A percentile compares a stretch with the other conserved stretches of the same genome.
Evolutionary conservation across 192 early-diverging fungal genomes (phyloP).

Genomic region (Fimicolochytrium jonesii): DNA sequence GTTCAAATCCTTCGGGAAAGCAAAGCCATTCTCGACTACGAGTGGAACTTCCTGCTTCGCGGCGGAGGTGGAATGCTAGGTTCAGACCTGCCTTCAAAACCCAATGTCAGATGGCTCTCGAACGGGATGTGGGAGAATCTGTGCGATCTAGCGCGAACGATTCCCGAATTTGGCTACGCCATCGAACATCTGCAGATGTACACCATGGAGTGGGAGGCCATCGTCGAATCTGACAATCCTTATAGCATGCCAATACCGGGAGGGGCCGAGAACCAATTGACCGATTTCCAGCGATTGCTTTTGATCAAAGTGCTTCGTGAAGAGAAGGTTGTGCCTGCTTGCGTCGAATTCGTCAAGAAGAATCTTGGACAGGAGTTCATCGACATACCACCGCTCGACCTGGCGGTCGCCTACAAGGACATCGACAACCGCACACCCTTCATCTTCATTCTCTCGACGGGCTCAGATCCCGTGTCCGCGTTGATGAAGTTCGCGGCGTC

Average conservation of each 20-base stretch:
- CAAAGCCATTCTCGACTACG: slow-evolving; percentile 34
- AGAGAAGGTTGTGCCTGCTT: slow-evolving; percentile 50
- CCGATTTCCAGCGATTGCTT: slow-evolving; percentile 49
- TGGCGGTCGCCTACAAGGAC: slow-evolving; percentile 54
- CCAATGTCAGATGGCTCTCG: slow-evolving; percentile 39
- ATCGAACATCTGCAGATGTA: slow-evolving; percentile 47
- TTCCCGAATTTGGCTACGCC: slow-evolving; percentile 37
- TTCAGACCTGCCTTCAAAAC: slow-evolving; percentile 39
- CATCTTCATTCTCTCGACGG: slow-evolving; percentile 62
- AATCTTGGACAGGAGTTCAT: slow-evolving; percentile 55
- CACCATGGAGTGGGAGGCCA: slow-evolving; percentile 44
- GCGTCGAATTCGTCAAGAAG: slow-evolving; percentile 50
- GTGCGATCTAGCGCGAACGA: slow-evolving; percentile 41
- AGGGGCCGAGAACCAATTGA: slow-evolving; percentile 27
- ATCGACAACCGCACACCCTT: slow-evolving; percentile 43
- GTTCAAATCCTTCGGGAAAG: slow-evolving; percentile 48
- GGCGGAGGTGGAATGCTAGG: slow-evolving; percentile 35
- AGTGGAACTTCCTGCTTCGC: slow-evolving; percentile 61
- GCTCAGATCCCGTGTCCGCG: slow-evolving; percentile 55
- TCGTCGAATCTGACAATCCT: slow-evolving; percentile 44
- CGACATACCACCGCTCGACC: slow-evolving; percentile 53
- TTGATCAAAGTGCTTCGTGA: slow-evolving; percentile 56
- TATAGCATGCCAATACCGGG: slow-evolving; percentile 35
- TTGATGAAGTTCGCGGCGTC: slow-evolving; percentile 53
- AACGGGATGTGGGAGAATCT: slow-evolving; percentile 51